Conservation (phyloP, 495 filamentous ascomycete species). For the Podospora fimiseda region DNA sequence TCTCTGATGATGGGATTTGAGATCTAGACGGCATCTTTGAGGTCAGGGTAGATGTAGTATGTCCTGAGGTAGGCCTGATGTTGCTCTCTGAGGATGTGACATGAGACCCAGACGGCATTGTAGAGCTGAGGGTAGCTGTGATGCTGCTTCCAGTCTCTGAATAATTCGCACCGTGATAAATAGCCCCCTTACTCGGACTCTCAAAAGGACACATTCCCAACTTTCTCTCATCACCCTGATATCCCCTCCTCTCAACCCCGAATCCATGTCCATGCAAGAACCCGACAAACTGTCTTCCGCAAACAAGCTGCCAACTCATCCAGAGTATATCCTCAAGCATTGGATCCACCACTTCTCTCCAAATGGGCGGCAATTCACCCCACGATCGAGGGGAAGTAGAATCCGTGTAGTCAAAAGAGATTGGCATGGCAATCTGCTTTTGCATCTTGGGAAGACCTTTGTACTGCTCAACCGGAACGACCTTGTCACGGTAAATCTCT, state of each 20-base stretch:
- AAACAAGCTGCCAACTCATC: slow-evolving; percentile 22
- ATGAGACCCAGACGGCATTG: neutral
- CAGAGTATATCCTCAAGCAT: slow-evolving; percentile 23
- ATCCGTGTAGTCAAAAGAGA: slow-evolving; percentile 12
- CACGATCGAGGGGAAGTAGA: slow-evolving; percentile 7
- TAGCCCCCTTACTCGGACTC: neutral
- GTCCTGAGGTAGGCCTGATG: neutral
- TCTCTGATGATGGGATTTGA: neutral
- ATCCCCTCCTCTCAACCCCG: slow-evolving; percentile 3
- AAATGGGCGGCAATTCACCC: slow-evolving; percentile 17
- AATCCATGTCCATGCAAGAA: slow-evolving; percentile 19
- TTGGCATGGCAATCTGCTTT: slow-evolving; percentile 6
- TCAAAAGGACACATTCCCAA: neutral
- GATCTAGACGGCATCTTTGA: neutral
- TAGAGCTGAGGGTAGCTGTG: neutral
- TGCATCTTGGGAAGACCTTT: slow-evolving; percentile 1
- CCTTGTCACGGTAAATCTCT: slow-evolving; percentile 2
- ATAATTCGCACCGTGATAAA: neutral
- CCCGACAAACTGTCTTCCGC: slow-evolving; percentile 17
- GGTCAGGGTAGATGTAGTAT: neutral
- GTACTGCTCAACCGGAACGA: slow-evolving; percentile 6
- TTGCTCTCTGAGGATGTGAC: neutral
- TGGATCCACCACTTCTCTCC: slow-evolving; percentile 18
- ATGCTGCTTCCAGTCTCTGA: neutral
- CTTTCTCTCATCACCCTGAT: neutral